Percentiles rank a stretch among this genome's conserved stretches.
phyloP scores from a whole-genome alignment of 805 yeast genomes.

The Kluyveromyces nonfermentans region DNA sequence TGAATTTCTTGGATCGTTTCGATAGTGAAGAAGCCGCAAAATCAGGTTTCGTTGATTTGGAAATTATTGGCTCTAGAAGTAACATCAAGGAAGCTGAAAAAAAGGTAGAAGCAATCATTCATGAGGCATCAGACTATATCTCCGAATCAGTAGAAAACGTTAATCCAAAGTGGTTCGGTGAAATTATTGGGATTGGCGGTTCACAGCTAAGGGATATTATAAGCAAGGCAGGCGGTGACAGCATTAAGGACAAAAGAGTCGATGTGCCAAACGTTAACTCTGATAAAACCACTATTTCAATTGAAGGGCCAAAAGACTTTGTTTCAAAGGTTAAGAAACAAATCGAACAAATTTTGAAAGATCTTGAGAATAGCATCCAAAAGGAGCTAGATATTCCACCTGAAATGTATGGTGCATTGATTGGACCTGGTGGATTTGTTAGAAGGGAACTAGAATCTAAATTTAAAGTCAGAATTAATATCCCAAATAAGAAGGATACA shows the following conservation, averaged over 20 bases:
- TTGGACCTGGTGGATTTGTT: conserved; percentile 74
- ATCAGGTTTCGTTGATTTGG: conserved; percentile 49
- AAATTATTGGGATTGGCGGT: conserved; percentile 73
- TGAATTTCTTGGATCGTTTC: conserved; percentile 33
- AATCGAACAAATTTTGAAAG: conserved; percentile 52
- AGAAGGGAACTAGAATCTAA: conserved; percentile 67
- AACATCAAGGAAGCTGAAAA: conserved; percentile 65
- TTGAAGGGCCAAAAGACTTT: conserved; percentile 65
- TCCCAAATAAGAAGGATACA: conserved; percentile 52
- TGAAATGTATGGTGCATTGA: conserved; percentile 62
- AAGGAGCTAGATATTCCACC: conserved; percentile 52
- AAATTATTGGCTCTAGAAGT: conserved; percentile 66
- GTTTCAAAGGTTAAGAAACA: conserved; percentile 60
- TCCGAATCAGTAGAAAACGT: conserved; percentile 48
- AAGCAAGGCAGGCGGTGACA: conserved; percentile 62
- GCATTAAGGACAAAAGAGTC: conserved; percentile 31
- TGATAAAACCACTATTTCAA: conserved; percentile 46
- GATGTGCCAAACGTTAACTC: conserved; percentile 61
- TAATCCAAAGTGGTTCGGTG: conserved; percentile 64
- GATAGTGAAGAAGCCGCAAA: conserved; percentile 37
- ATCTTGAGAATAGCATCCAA: conserved; percentile 49
- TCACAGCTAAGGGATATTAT: conserved; percentile 65
- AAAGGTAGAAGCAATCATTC: conserved; percentile 52
- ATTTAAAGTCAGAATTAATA: conserved; percentile 49
- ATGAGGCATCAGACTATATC: conserved; percentile 53